These are phyloP conservation scores for Coleophoma cylindrospora DNA, from an alignment of 2,329 filamentous ascomycete genomes.

Conservation along the genomic window DNA sequence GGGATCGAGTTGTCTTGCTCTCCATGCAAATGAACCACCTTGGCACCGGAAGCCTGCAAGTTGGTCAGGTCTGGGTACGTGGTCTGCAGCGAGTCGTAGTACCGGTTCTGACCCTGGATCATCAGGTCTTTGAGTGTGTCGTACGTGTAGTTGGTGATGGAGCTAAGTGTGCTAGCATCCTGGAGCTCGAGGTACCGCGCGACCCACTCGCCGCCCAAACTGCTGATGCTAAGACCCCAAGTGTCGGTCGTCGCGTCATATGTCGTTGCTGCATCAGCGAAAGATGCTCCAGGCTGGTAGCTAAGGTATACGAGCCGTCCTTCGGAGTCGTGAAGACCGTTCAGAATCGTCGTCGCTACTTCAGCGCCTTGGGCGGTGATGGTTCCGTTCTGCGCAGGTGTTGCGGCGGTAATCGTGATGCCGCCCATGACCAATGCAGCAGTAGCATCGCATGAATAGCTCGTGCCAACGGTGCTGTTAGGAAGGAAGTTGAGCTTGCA, in stretches of 20 bases:
- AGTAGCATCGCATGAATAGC: too few relatives aligned
- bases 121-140: constrained; percentile 51
- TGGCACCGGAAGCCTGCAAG: constrained; percentile 31
- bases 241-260: too few relatives aligned
- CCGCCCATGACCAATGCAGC: neutral
- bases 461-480: too few relatives aligned
- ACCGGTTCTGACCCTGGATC: constrained; percentile 39
- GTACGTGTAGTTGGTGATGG: constrained; percentile 43
- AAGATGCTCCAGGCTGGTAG: constrained; percentile 24
- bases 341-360: constrained; percentile 27
- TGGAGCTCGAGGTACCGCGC: constrained; percentile 27
- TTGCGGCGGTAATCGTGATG: neutral
- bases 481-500: constrained; percentile 39
- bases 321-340: constrained; percentile 27
- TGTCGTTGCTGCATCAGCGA: constrained; percentile 27
- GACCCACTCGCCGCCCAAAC: constrained; percentile 31
- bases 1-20: constrained; percentile 41
- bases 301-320: constrained; percentile 29
- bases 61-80: constrained; percentile 40
- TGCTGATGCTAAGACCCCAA: too few relatives aligned
- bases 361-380: constrained; percentile 25
- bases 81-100: constrained; percentile 45
- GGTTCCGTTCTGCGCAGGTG: constrained; percentile 15
- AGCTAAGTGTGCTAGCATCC: constrained; percentile 25
- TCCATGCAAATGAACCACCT: constrained; percentile 2